Evolutionary conservation across 768 basidiomycete genomes (phyloP).

Genomic region (Pholiota conissans): DNA sequence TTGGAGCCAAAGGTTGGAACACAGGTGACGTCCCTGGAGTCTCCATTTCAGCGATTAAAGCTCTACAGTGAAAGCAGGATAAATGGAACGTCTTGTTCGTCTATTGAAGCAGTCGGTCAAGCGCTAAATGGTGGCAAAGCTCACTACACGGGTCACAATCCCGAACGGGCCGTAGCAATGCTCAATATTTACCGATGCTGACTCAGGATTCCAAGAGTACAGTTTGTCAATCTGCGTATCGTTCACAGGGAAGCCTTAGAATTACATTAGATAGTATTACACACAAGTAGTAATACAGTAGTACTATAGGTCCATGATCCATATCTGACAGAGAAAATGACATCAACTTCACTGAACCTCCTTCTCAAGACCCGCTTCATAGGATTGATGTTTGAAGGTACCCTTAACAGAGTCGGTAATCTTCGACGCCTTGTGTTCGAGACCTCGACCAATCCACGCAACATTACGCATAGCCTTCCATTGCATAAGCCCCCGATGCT

Average conservation of each 20-base stretch:
- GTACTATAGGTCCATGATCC: background rate
- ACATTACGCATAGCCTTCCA: slow-evolving; percentile 55
- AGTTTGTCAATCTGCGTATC: too few relatives aligned
- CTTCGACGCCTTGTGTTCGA: slow-evolving; percentile 42
- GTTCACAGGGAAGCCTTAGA: too few relatives aligned
- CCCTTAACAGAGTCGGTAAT: slow-evolving; percentile 41
- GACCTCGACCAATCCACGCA: slow-evolving; percentile 52
- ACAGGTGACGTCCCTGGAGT: background rate
- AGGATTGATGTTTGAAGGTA: slow-evolving; percentile 33
- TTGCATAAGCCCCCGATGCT: slow-evolving; percentile 67
- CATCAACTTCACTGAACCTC: slow-evolving; percentile 24
- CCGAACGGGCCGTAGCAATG: background rate
- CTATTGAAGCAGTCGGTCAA: background rate
- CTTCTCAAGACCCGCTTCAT: slow-evolving; percentile 36
- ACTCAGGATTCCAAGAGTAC: too few relatives aligned
- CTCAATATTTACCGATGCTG: too few relatives aligned
- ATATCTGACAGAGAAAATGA: too few relatives aligned
- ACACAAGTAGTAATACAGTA: background rate
- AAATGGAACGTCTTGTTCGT: background rate
- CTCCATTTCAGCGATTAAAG: background rate
- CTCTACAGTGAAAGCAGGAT: background rate
- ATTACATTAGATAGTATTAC: background rate
- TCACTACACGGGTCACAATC: background rate
- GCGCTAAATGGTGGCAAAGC: background rate
- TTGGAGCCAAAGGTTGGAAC: background rate